Percentiles rank a stretch among this genome's conserved stretches.
These are phyloP conservation scores for Rhodotorula sp. DNA, from an alignment of 1,284 basidiomycete species.

Conservation along the genomic window DNA sequence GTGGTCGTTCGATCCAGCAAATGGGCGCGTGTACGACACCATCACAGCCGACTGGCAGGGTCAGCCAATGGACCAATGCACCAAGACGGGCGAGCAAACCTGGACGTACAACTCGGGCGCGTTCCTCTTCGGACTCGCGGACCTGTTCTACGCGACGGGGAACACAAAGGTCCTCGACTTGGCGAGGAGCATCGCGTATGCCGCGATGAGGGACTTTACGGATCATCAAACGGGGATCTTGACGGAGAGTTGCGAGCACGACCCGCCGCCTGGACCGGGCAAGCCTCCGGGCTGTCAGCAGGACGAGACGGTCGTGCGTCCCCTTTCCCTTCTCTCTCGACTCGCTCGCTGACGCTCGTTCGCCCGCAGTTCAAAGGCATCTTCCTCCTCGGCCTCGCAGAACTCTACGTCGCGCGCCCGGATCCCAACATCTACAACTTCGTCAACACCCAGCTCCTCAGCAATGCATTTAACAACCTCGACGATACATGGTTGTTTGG, in stretches of 20 bases:
- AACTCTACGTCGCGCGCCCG: conserved; percentile 29
- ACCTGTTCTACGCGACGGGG: conserved; percentile 30
- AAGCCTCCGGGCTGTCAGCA: conserved; percentile 30
- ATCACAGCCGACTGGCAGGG: conserved; percentile 7
- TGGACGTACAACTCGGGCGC: conserved; percentile 38
- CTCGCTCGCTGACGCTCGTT: background rate
- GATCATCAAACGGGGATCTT: conserved; percentile 20
- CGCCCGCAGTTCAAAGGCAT: conserved; percentile 35
- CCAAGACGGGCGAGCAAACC: conserved; percentile 7
- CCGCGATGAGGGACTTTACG: conserved; percentile 26
- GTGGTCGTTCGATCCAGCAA: conserved; percentile 27
- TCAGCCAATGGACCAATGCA: background rate
- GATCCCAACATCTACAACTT: conserved; percentile 38
- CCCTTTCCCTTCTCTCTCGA: background rate
- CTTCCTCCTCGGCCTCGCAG: conserved; percentile 28
- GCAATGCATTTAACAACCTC: conserved; percentile 31
- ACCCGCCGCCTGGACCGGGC: conserved; percentile 13
- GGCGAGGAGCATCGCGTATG: conserved; percentile 30
- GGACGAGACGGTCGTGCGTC: conserved; percentile 29
- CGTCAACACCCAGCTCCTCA: conserved; percentile 34
- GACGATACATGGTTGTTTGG: conserved; percentile 34
- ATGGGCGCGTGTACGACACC: conserved; percentile 29
- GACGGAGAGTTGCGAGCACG: conserved; percentile 29
- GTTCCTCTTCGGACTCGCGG: conserved; percentile 29
- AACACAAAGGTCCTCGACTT: conserved; percentile 22